Evolutionary conservation across 2,329 filamentous ascomycete genomes (phyloP).

Genomic region (Magnaporthales sp.): DNA sequence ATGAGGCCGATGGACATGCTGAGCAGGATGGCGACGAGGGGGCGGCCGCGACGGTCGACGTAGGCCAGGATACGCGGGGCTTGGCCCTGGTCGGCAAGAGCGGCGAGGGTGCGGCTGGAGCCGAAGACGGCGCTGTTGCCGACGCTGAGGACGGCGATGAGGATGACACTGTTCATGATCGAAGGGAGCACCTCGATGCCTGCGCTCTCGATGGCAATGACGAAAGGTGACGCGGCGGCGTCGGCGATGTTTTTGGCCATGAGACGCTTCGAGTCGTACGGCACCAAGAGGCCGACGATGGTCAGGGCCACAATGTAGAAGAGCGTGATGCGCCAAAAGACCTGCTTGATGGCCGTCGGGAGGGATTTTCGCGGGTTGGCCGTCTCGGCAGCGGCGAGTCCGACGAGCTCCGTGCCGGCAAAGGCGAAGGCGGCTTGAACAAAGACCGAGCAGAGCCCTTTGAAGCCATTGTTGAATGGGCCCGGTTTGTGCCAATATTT

Average conservation of each 20-base stretch:
- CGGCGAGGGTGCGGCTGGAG: conserved; percentile 80
- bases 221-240: conserved; percentile 77
- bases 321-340: conserved; percentile 87
- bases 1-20: conserved; percentile 64
- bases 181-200: conserved; percentile 74
- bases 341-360: conserved; percentile 82
- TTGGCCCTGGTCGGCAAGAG: conserved; percentile 79
- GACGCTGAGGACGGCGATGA: conserved; percentile 82
- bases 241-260: conserved; percentile 51
- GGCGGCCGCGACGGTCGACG: conserved; percentile 75
- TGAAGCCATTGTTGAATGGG: conserved; percentile 78
- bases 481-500: conserved; percentile 71
- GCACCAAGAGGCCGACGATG: conserved; percentile 75
- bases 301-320: conserved; percentile 83
- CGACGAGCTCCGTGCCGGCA: conserved; percentile 67
- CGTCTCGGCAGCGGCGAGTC: conserved; percentile 69
- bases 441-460: conserved; percentile 71
- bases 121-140: conserved; percentile 90
- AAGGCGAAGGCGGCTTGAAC: conserved; percentile 72
- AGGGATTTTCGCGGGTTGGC: conserved; percentile 74
- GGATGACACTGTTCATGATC: conserved; percentile 91
- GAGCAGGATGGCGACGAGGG: conserved; percentile 61
- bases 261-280: conserved; percentile 58
- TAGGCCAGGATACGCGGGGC: conserved; percentile 71
- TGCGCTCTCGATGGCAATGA: conserved; percentile 82